These are phyloP conservation scores for Stagonosporopsis chrysanthemi DNA, from an alignment of 2,329 filamentous ascomycete species.

Conservation along the genomic window DNA sequence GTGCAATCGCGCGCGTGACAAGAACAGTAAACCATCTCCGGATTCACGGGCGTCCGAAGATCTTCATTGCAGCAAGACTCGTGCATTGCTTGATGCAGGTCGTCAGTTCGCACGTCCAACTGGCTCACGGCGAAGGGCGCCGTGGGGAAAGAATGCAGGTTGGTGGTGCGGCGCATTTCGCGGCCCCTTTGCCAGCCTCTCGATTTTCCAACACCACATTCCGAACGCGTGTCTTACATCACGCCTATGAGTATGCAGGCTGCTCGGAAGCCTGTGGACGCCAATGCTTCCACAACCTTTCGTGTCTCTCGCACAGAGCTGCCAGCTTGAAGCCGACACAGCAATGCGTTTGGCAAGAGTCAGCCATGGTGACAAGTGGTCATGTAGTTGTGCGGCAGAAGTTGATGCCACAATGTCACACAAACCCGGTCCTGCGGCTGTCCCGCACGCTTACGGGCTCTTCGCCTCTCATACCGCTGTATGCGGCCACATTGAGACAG, in stretches of 20 bases:
- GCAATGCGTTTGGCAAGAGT: slow-evolving; percentile 2
- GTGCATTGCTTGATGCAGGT: slow-evolving; percentile 12
- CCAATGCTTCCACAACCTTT: slow-evolving; percentile 4
- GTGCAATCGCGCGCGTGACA: slow-evolving; percentile 4
- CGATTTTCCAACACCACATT: slow-evolving; percentile 12
- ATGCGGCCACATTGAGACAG: slow-evolving; percentile 12
- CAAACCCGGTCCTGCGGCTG: slow-evolving; percentile 23
- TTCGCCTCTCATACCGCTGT: slow-evolving; percentile 20
- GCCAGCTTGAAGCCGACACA: slow-evolving; percentile 1
- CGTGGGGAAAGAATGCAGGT: slow-evolving; percentile 6
- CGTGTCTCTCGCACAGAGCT: slow-evolving; percentile 4
- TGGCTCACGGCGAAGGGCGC: not conserved
- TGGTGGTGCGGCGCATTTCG: not conserved
- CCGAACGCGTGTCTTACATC: slow-evolving; percentile 5
- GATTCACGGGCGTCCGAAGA: slow-evolving; percentile 6
- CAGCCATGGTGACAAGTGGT: slow-evolving; percentile 10
- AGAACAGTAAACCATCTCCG: not conserved
- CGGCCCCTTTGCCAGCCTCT: slow-evolving; percentile 11
- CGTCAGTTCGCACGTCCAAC: slow-evolving; percentile 5
- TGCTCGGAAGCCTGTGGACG: not conserved
- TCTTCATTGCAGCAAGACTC: slow-evolving; percentile 1
- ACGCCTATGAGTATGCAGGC: not conserved
- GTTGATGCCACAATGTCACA: slow-evolving; percentile 20
- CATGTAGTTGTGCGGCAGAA: slow-evolving; percentile 9
- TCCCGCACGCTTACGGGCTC: slow-evolving; percentile 21